Base-by-base conservation (phyloP, 2,329 filamentous ascomycete species). In the Xylaria sp. region DNA sequence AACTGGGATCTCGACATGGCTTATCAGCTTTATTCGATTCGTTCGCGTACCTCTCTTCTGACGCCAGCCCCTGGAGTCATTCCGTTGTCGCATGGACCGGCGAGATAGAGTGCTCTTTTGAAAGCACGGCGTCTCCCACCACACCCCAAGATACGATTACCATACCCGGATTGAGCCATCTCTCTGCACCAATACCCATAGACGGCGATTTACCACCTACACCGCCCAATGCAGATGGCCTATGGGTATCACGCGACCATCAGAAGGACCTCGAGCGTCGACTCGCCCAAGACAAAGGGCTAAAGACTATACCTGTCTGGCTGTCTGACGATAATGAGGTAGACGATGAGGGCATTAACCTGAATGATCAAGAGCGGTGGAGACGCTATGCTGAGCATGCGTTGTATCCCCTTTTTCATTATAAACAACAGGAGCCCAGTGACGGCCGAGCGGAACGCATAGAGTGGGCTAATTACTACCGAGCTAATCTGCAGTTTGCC, bases 61-160 rank as follows among this genome's bases (percentile, higher is more conserved):
- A 91, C 63, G 86, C 91, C 49, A 90, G 91, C 1, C 89, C 91
- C 22, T 98, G 94, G 94, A 93, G 94, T 74, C 95, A 97, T 81
- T 96, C 90, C 0, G 87, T 97, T 5, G 92, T 98, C 60, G 94
- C 93, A 51, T 98, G 95, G 95, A 97, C 95, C 2, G 95, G 95
- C 65, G 95, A 98, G 79, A 91, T 95, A 66, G 87, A 90, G 64
- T 81, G 79, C 3, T 80, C 83, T 2, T 69, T 76, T 45, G 83
- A 86, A 50, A 75, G 78, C 22, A 70, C 81, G 13, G 82, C 83
- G 5, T 81, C 84, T 1, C 82, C 84, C 20, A 79, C 80, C 61
- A 84, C 83, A 0, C 84, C 85, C 31, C 81, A 82, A 2, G 79
- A 82, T 69, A 82, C 83, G 11, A 83, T 85, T 9, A 79, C 85